These are phyloP conservation scores for Phialemonium atrogriseum DNA, from an alignment of 2,329 filamentous ascomycete genomes.

Conservation along the genomic window DNA sequence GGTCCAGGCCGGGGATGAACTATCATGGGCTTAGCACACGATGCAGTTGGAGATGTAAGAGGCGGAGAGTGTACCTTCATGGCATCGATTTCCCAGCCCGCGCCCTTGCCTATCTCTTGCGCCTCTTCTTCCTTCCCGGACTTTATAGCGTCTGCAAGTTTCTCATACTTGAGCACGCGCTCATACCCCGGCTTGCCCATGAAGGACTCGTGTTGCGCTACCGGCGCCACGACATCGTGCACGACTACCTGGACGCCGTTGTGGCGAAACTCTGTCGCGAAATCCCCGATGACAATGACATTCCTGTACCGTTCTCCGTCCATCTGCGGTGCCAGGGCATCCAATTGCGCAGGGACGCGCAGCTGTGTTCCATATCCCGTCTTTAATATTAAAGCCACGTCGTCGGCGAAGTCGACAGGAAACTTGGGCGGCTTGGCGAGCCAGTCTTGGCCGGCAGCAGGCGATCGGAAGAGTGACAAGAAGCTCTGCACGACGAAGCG, in stretches of 20 bases:
- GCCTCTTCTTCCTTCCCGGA: constrained; percentile 28
- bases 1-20: constrained; percentile 46
- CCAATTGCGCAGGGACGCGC: constrained; percentile 35
- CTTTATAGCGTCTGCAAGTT: constrained; percentile 27
- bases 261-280: constrained; percentile 22
- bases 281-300: constrained; percentile 41
- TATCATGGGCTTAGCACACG: constrained; percentile 14
- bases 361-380: constrained; percentile 45
- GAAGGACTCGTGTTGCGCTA: constrained; percentile 20
- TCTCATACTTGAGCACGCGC: constrained; percentile 30
- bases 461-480: constrained; percentile 19
- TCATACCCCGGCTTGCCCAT: constrained; percentile 22
- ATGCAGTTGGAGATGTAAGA: constrained; percentile 1
- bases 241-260: constrained; percentile 20
- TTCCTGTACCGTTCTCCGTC: constrained; percentile 27
- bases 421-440: constrained; percentile 27
- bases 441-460: constrained; percentile 29
- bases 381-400: constrained; percentile 43
- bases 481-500: constrained; percentile 13
- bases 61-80: constrained; percentile 28
- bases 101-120: constrained; percentile 24
- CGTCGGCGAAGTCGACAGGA: constrained; percentile 32
- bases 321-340: constrained; percentile 30
- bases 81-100: constrained; percentile 39
- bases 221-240: constrained; percentile 28